Evolutionary conservation across 1,284 basidiomycete genomes (phyloP), one percentile per base, ranked within the genome.

Genomic region (Hemileia vastatrix): DNA sequence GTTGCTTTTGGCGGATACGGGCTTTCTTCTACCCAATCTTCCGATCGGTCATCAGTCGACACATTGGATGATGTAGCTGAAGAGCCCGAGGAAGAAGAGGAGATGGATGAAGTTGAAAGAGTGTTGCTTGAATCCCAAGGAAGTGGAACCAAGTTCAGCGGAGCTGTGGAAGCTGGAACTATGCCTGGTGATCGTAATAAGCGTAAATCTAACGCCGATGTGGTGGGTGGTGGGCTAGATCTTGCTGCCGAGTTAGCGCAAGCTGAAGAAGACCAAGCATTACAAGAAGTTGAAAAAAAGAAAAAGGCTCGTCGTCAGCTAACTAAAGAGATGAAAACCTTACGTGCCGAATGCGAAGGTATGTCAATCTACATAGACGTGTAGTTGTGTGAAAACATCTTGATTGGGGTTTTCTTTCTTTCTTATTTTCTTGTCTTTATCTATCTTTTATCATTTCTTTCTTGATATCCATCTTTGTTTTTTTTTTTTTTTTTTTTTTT

Each of bases 211-310:
- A 87, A 90, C 77, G 83, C 89, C 54, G 87, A 86, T 13, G 86
- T 89, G 68, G 86, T 86, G 64, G 86, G 87, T 2, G 86, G 86
- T n/a, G 89, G 89, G 18, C 81, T 90, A 58, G 88, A 92, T 75
- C 82, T 92, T 50, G 90, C 91, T 15, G 87, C 88, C 54, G 91
- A 95, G 76, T 83, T 95, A 58, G 90, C 89, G 32, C 83, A 87
- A 54, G 89, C 88, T 6, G 87, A 90, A 77, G 87, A 86, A 71
- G 86, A 86, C 74, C 86, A 87, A 68, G 82, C 84, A 19, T 75
- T 85, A 50, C 81, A 83, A 19, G 83, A 81, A 47, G 49, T 66
- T 49, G 69, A 57, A 36, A 65, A 47, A 27, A 54, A 66, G 32
- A 56, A 62, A 44, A 61, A 32, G 31, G 51, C 32, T 54, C 48